Evolutionary conservation across 768 basidiomycete genomes (phyloP).

Genomic region (Tricholoma bakamatsutake): DNA sequence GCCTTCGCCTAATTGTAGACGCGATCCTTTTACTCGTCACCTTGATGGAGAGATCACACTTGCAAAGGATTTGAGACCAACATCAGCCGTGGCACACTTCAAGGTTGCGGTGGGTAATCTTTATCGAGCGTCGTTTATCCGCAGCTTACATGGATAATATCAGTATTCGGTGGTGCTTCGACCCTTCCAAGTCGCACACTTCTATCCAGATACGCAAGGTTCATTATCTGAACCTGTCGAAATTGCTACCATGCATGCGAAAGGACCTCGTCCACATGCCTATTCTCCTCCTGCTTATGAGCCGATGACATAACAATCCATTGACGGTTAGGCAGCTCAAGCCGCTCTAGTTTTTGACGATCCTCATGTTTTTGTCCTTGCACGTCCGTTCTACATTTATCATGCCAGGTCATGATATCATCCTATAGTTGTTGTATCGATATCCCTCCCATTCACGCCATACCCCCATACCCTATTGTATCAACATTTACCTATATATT

Average conservation of each 20-base stretch:
- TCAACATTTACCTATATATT: conserved; percentile 4
- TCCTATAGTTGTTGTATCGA: neutral
- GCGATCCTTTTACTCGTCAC: conserved; percentile 29
- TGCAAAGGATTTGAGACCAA: conserved; percentile 44
- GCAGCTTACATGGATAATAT: neutral
- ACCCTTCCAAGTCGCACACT: conserved; percentile 37
- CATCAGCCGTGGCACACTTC: conserved; percentile 45
- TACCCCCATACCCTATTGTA: neutral
- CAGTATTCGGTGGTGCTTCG: conserved; percentile 44
- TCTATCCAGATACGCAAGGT: conserved; percentile 29
- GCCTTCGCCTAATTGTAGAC: conserved; percentile 30
- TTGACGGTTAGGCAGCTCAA: conserved; percentile 22
- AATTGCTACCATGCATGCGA: conserved; percentile 45
- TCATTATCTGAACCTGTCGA: conserved; percentile 46
- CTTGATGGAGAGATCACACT: conserved; percentile 50
- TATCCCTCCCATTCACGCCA: neutral
- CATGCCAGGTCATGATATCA: conserved; percentile 16
- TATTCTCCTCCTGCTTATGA: conserved; percentile 50
- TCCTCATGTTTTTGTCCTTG: neutral
- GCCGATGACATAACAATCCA: conserved; percentile 20
- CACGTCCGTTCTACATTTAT: conserved; percentile 6
- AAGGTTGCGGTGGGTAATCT: conserved; percentile 38
- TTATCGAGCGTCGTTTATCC: neutral
- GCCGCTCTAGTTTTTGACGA: conserved; percentile 8
- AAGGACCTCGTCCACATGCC: conserved; percentile 42